These are phyloP conservation scores for Lepidium africanum DNA, from an alignment of 345 rosid species.

Conservation along the genomic window DNA sequence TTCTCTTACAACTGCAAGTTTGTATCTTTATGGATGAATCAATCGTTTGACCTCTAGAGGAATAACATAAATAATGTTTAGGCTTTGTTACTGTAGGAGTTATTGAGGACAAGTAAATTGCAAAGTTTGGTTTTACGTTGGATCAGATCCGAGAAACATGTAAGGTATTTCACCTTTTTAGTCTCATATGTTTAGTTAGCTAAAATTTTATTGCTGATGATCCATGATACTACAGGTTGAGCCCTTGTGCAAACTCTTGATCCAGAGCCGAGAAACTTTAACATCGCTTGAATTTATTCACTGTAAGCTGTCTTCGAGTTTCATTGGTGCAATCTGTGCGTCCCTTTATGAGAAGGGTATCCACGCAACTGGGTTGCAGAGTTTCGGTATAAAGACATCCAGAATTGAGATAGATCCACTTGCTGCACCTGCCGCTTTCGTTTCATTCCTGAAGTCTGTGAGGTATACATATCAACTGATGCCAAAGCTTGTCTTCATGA, in stretches of 20 bases:
- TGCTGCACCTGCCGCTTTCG: constrained; percentile 36
- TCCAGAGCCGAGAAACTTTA: constrained; percentile 56
- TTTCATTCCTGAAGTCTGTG: constrained; percentile 53
- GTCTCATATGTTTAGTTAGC: constrained; percentile 1
- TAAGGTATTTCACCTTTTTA: constrained; percentile 30
- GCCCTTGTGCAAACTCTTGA: constrained; percentile 61
- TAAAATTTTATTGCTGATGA: background rate
- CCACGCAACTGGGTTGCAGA: constrained; percentile 39
- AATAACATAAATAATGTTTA: background rate
- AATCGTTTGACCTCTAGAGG: background rate
- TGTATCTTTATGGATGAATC: constrained; percentile 2
- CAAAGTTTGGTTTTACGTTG: constrained; percentile 51
- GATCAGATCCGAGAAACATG: constrained; percentile 69
- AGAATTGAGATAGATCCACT: constrained; percentile 39
- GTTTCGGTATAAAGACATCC: constrained; percentile 48
- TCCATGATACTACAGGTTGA: constrained; percentile 46
- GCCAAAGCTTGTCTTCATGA: background rate
- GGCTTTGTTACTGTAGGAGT: constrained; percentile 41
- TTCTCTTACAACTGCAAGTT: background rate
- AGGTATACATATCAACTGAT: constrained; percentile 40
- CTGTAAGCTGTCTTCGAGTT: constrained; percentile 62
- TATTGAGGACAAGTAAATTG: constrained; percentile 53
- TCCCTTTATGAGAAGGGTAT: constrained; percentile 31
- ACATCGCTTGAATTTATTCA: constrained; percentile 63
- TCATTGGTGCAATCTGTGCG: constrained; percentile 39